Evolutionary conservation across 768 basidiomycete genomes (phyloP).

Genomic region (Naganishia antarctica): DNA sequence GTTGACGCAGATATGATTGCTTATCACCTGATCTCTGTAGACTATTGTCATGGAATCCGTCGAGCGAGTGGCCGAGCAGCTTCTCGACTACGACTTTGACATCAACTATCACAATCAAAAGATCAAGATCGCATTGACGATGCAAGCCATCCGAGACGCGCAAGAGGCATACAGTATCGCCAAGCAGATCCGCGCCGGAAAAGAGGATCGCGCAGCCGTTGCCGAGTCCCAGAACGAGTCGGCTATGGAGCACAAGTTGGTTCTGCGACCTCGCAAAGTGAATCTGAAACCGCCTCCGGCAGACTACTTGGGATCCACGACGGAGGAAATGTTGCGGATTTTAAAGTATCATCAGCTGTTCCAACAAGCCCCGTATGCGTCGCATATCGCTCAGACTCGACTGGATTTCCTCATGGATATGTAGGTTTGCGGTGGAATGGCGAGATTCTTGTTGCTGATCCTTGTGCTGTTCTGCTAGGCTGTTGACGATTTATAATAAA

Average conservation of each 20-base stretch:
- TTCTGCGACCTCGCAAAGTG: constrained; percentile 18
- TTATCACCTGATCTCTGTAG: background rate
- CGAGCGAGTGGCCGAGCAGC: background rate
- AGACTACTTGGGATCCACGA: constrained; percentile 37
- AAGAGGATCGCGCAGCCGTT: constrained; percentile 1
- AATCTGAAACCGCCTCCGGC: constrained; percentile 25
- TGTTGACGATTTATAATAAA: constrained; percentile 24
- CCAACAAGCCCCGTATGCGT: constrained; percentile 37
- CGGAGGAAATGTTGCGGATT: constrained; percentile 33
- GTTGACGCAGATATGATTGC: background rate
- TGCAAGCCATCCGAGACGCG: constrained; percentile 26
- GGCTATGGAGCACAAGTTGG: background rate
- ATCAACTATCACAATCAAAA: constrained; percentile 23
- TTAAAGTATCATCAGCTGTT: constrained; percentile 31
- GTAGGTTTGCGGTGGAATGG: constrained; percentile 31
- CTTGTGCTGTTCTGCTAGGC: background rate
- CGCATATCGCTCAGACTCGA: constrained; percentile 38
- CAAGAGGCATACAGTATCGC: constrained; percentile 22
- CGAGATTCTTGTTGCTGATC: background rate
- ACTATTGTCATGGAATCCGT: constrained; percentile 25
- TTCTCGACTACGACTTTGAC: constrained; percentile 24
- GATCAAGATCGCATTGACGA: constrained; percentile 26
- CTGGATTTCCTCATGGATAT: constrained; percentile 48
- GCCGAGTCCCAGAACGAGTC: background rate
- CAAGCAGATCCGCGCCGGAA: constrained; percentile 17